Conservation (phyloP, 108 stramenopile species). For the Epithemia pelagica region DNA sequence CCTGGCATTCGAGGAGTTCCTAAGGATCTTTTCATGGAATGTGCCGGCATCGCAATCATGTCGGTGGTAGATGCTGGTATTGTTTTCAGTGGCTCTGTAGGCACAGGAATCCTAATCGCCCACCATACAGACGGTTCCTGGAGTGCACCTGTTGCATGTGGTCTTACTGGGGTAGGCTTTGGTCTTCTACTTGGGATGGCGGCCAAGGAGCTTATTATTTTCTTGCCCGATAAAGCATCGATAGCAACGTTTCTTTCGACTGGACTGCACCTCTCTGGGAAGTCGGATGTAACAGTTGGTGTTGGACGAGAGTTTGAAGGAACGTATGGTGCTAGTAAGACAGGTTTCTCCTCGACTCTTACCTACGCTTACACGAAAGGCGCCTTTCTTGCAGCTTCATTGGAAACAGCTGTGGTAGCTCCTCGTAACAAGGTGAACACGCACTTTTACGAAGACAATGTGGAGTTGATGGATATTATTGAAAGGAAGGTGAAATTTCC, state of each 20-base stretch:
- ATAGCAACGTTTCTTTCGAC: slow-evolving; percentile 7
- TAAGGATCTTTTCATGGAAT: slow-evolving; percentile 41
- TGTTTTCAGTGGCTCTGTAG: slow-evolving; percentile 55
- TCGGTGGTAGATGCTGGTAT: slow-evolving; percentile 67
- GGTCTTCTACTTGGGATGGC: slow-evolving; percentile 58
- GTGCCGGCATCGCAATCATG: slow-evolving; percentile 51
- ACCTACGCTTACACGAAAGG: slow-evolving; percentile 8
- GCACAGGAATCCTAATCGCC: slow-evolving; percentile 53
- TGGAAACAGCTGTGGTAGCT: slow-evolving; percentile 44
- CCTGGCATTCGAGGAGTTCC: slow-evolving; percentile 40
- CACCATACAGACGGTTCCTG: slow-evolving; percentile 39
- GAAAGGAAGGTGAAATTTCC: slow-evolving; percentile 28
- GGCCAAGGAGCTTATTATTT: slow-evolving; percentile 61
- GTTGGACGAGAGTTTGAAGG: slow-evolving; percentile 26
- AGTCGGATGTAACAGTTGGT: slow-evolving; percentile 28
- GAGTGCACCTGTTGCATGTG: slow-evolving; percentile 61
- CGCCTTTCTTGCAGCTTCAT: background rate
- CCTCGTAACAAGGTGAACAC: slow-evolving; percentile 2
- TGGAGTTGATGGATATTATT: slow-evolving; percentile 55
- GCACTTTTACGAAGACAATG: slow-evolving; percentile 58
- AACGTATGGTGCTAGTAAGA: slow-evolving; percentile 26
- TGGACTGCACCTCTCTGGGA: slow-evolving; percentile 20
- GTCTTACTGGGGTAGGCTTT: slow-evolving; percentile 43
- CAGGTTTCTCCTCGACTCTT: slow-evolving; percentile 23
- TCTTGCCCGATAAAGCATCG: slow-evolving; percentile 24